Base-by-base conservation (phyloP, 345 rosid genomes). In the Durio zibethinus region DNA sequence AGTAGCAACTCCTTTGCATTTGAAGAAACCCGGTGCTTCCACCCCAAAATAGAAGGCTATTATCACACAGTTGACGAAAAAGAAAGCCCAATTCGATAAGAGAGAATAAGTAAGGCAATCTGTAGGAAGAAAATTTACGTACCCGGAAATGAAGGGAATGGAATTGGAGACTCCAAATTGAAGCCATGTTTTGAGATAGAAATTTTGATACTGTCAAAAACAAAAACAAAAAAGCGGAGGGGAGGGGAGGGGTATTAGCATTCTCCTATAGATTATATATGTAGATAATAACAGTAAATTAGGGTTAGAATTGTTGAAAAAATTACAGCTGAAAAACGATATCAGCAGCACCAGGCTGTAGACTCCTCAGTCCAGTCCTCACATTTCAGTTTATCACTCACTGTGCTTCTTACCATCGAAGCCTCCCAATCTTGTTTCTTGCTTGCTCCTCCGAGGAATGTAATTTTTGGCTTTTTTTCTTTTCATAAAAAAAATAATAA, bases 131-230 rank as follows among this genome's bases (percentile, higher is more conserved):
- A 40, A 40, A 23, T 0, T 35, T 36, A 18, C 88, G 82, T 77
- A 85, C 89, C 84, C 82, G 82, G 48, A 74, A 76, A 76, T 27
- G 76, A 73, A 82, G 82, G 64, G 86, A 75, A 23, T 81, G 78
- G 72, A 79, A 86, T 16, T 77, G 84, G 61, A 85, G 80, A 85
- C 77, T 72, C 83, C 82, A 80, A 81, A 82, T 72, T 63, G 91
- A 79, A 4, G 91, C 83, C 89, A 88, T 38, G 7, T 45, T 21
- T 6, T 21, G 65, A 74, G 33, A 74, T 14, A 42, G 53, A 15
- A 31, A 35, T 23, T 33, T 14, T 77, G 82, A 80, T 76, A 61
- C 80, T 61, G 62, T 43, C n/a, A n/a, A 45, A 68, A 29, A 75
- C 54, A 7, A 27, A 69, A 31, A 74, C 23, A 61, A n/a, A n/a